A percentile compares a stretch with the other conserved stretches of the same genome.
Conservation (phyloP, 2,329 filamentous ascomycete genomes). For the Thielaviopsis ethacetica region DNA sequence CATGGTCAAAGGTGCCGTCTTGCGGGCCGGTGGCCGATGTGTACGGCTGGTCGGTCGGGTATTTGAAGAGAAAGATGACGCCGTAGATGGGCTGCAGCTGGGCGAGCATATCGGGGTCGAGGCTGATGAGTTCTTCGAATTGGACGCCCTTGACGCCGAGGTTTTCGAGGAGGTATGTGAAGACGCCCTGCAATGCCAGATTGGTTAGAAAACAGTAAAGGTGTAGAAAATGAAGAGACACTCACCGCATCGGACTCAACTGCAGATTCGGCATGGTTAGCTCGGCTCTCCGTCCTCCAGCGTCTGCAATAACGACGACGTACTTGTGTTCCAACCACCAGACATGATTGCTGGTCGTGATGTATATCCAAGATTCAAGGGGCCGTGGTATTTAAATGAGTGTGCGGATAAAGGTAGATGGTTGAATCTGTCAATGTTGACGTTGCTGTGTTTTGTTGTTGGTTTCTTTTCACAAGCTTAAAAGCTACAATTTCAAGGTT, state of each 20-base stretch:
- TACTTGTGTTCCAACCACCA: constrained; percentile 86
- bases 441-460: background rate
- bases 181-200: constrained; percentile 54
- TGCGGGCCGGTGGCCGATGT: constrained; percentile 45
- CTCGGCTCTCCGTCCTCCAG: background rate
- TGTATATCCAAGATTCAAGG: background rate
- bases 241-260: constrained; percentile 88
- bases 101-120: constrained; percentile 60
- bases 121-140: constrained; percentile 86
- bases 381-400: background rate
- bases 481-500: background rate
- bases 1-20: constrained; percentile 68
- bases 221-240: constrained; percentile 13
- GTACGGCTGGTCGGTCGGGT: constrained; percentile 53
- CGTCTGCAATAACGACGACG: constrained; percentile 15
- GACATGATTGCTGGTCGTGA: constrained; percentile 2
- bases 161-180: constrained; percentile 84
- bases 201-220: constrained; percentile 15
- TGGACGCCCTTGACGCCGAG: constrained; percentile 88
- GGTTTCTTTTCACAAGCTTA: background rate
- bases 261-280: constrained; percentile 19
- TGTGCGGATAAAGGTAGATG: background rate
- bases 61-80: constrained; percentile 99
- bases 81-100: constrained; percentile 70
- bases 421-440: background rate